Base-by-base conservation (phyloP, 345 rosid genomes). In the Brassica rapa region DNA sequence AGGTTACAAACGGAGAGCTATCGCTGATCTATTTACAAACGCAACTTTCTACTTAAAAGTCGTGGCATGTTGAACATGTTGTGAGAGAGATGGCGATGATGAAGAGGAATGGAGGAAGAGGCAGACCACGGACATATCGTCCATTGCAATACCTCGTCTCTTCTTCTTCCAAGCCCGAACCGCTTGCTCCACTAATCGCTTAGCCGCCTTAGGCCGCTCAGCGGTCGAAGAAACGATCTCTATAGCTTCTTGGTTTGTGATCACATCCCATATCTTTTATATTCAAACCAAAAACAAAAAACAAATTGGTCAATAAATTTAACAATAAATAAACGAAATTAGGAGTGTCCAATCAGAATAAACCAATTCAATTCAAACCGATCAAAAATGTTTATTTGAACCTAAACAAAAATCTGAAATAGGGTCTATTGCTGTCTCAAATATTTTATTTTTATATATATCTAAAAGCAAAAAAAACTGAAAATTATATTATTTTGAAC, bases 81-180 rank as follows among this genome's bases (percentile, higher is more conserved):
- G 67, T 68, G 79, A 62, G 55, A 43, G 2, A 66, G 77, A 72
- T 65, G 75, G 55, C 0, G 71, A 64, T n/a, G 77, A 71, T 70
- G 66, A 16, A 39, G 87, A 69, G 51, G 96, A 77, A 78, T 91
- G 90, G 60, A 95, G 87, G 84, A 89, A 95, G 15, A 95, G 88
- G 80, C 99, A 95, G 73, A 93, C 78, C 4, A 90, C 99, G n/a
- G 99, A 93, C 25, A 95, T 91, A 78, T 95, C 99, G 64, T 95
- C 99, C 93, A 82, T 88, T 1, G 97, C 91, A 41, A 88, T 80
- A 75, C 96, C 96, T 32, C 83, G 87, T 85, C 91, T 87, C 84
- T 86, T 90, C 51, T 81, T 82, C 76, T 86, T 91, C 98, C 99
- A 95, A 0, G 89, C 93, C 0, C 68, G 74, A 5, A 68, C 89